These are phyloP conservation scores for Chenopodium berlandieri DNA, from an alignment of 148 eudicot genomes.

Conservation along the genomic window DNA sequence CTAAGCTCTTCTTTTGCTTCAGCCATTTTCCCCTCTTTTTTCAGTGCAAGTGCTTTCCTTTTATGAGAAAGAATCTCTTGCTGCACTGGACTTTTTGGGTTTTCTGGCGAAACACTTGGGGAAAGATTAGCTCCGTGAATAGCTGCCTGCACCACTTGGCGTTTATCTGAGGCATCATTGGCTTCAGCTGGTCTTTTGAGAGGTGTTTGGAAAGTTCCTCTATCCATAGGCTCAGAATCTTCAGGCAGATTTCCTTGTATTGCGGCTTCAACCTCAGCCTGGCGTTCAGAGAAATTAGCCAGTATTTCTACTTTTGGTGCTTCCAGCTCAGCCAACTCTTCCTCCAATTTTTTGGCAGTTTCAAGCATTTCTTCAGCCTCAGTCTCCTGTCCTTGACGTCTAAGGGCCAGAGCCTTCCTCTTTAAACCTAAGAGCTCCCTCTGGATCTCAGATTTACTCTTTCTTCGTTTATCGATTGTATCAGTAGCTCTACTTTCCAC, in stretches of 20 bases:
- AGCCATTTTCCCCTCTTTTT: conserved; percentile 77
- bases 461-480: conserved; percentile 34
- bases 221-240: conserved; percentile 15
- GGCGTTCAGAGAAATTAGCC: conserved; percentile 24
- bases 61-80: conserved; percentile 68
- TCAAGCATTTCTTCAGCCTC: conserved; percentile 81
- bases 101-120: conserved; percentile 32
- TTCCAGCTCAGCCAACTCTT: conserved; percentile 70
- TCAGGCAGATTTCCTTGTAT: conserved; percentile 19
- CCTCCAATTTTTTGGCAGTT: conserved; percentile 61
- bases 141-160: conserved; percentile 24
- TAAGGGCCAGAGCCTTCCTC: conserved; percentile 75
- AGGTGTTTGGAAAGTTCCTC: conserved; percentile 24
- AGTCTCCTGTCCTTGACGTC: conserved; percentile 75
- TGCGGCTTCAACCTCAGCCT: conserved; percentile 4
- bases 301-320: conserved; percentile 38
- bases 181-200: conserved; percentile 39
- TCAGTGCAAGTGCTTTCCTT: conserved; percentile 66
- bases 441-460: conserved; percentile 76
- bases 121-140: conserved; percentile 19
- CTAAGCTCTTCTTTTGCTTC: conserved; percentile 87
- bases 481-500: conserved; percentile 14
- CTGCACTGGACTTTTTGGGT: conserved; percentile 37
- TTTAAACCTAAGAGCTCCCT: conserved; percentile 77
- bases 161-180: conserved; percentile 34